phyloP scores from a whole-genome alignment of 441 rosid species.

The Populus tomentosa region DNA sequence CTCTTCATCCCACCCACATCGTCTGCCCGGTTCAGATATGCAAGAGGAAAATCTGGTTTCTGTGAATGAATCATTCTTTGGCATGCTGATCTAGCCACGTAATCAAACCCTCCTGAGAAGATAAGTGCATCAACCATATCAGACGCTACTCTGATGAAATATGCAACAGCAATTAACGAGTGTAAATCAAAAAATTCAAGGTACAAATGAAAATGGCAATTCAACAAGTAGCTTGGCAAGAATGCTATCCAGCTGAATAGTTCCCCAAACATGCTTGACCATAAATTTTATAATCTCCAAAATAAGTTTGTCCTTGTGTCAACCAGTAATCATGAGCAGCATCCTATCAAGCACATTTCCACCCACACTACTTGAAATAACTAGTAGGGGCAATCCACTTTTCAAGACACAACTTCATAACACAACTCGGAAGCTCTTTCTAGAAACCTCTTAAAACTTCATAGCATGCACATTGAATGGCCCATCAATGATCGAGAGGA shows the following conservation, averaged over 20 bases:
- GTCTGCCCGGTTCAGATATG: not conserved
- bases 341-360: not conserved
- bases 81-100: not conserved
- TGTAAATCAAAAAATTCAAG: not conserved
- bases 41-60: not conserved
- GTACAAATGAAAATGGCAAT: not conserved
- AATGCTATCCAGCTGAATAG: not conserved
- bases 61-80: not conserved
- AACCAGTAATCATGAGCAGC: not conserved
- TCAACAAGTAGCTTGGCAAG: not conserved
- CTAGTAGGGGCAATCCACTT: not conserved
- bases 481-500: not conserved
- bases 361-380: not conserved
- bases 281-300: not conserved
- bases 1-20: not conserved
- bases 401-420: not conserved
- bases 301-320: not conserved
- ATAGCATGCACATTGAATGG: not conserved
- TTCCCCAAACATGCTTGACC: not conserved
- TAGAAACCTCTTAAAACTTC: not conserved
- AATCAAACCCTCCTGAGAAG: slow-evolving; percentile 3
- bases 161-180: not conserved
- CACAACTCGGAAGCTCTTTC: not conserved
- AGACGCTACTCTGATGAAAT: not conserved
- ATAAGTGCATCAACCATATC: not conserved